Base-by-base conservation (phyloP, 306 rosid species). In the Ziziphus jujuba region DNA sequence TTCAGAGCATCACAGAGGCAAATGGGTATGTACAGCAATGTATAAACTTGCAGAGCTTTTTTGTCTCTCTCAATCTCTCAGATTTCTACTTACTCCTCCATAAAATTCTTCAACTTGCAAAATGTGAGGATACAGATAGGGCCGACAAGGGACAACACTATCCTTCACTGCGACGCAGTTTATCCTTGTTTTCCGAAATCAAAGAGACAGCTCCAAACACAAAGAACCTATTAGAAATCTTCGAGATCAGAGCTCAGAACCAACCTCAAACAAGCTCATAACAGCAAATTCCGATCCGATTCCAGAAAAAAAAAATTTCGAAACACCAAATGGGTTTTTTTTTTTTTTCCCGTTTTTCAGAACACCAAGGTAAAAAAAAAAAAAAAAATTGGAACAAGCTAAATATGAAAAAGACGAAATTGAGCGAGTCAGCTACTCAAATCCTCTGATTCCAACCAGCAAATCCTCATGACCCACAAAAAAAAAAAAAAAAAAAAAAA, bases 181-280 rank as follows among this genome's bases (percentile, higher is more conserved):
- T 61, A 76, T 50, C 72, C 79, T 77, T 65, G 82, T 54, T 64
- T 77, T 36, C 78, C 62, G 56, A 45, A 35, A 24, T 19, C 22
- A 22, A 15, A 24, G 34, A 63, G 63, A 77, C 82, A 82, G 81
- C 81, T 31, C 79, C 65, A 34, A 79, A 70, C 88, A 82, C 84
- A 65, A 85, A 69, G 64, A 70, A 75, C 76, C 31, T 45, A 38
- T n/a, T 69, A 81, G 69, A 65, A 72, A 80, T 70, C 72, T 66
- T 77, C 73, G 72, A 87, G 89, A 88, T 86, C 89, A 86, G 92
- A 77, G 77, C 73, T 36, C 23, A 60, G 9, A 36, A 36, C 19
- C 40, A 14, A 25, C 56, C 56, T 0, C 53, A 25, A 44, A 6
- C 49, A 65, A 75, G 66, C 52, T 74, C 28, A 73, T 40, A 78